Evolutionary conservation across 805 yeast species (phyloP).

Genomic region (Candida taoyuanica): DNA sequence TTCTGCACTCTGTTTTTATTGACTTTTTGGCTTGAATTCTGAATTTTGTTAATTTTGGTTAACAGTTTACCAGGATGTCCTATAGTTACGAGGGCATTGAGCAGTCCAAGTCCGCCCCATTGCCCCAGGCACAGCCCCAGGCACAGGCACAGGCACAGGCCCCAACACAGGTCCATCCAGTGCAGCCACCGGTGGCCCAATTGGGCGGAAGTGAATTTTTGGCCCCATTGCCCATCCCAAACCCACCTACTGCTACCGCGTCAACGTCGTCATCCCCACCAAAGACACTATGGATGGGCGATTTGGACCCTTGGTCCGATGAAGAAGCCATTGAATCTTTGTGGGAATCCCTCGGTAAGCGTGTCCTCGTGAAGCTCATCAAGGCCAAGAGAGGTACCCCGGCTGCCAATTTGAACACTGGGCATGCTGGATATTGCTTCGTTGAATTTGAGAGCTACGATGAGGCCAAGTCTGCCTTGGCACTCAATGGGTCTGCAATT

Average conservation of each 20-base stretch:
- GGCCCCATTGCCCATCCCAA: slow-evolving; percentile 36
- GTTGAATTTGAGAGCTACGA: slow-evolving; percentile 66
- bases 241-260: slow-evolving; percentile 48
- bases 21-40: not conserved
- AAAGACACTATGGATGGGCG: slow-evolving; percentile 86
- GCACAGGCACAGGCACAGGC: slow-evolving; percentile 1
- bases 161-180: slow-evolving; percentile 3
- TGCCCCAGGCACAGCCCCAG: slow-evolving; percentile 1
- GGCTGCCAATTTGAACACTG: slow-evolving; percentile 30
- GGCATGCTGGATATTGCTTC: slow-evolving; percentile 69
- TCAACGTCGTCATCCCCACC: slow-evolving; percentile 46
- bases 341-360: slow-evolving; percentile 53
- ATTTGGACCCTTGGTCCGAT: slow-evolving; percentile 74
- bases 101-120: slow-evolving; percentile 4
- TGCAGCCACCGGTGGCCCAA: slow-evolving; percentile 23
- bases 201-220: slow-evolving; percentile 25
- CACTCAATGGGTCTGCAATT: slow-evolving; percentile 59
- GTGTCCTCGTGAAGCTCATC: slow-evolving; percentile 64
- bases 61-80: slow-evolving; percentile 3
- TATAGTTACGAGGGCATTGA: slow-evolving; percentile 3
- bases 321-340: slow-evolving; percentile 54
- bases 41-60: too few species aligned
- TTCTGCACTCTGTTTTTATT: not conserved
- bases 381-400: slow-evolving; percentile 41
- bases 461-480: slow-evolving; percentile 64